A percentile compares a stretch with the other conserved stretches of the same genome.
Evolutionary conservation across 1,139 yeast genomes (phyloP).

Genomic region (Pichia sp.): DNA sequence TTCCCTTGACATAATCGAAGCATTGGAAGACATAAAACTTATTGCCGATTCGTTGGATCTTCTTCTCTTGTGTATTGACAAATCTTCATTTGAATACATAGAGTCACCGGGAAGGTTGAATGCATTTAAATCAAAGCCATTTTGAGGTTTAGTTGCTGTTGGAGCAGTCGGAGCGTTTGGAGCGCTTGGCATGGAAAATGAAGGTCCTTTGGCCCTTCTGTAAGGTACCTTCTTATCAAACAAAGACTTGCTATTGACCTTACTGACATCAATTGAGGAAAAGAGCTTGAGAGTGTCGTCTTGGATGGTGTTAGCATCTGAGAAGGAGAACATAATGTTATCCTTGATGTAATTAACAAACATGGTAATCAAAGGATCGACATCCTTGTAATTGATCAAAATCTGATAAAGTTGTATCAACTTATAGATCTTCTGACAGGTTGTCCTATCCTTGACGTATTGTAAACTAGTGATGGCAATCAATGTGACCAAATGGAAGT

Average conservation of each 20-base stretch:
- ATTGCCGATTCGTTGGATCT: conserved; percentile 23
- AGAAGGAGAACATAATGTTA: conserved; percentile 9
- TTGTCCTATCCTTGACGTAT: conserved; percentile 11
- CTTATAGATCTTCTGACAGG: conserved; percentile 14
- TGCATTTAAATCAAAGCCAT: conserved; percentile 23
- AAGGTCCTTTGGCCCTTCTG: neutral
- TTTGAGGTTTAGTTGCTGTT: neutral
- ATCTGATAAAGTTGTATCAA: conserved; percentile 21
- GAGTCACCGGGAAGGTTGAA: conserved; percentile 20
- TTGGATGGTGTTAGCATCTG: conserved; percentile 11
- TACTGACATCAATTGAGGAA: conserved; percentile 7
- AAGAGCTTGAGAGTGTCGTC: conserved; percentile 21
- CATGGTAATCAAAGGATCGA: conserved; percentile 18
- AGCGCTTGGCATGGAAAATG: neutral
- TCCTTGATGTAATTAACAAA: conserved; percentile 18
- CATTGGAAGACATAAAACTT: conserved; percentile 20
- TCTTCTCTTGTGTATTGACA: conserved; percentile 15
- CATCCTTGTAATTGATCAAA: conserved; percentile 16
- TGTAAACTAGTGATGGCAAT: conserved; percentile 19
- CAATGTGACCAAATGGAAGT: conserved; percentile 23
- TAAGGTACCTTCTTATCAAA: conserved; percentile 17
- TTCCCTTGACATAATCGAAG: conserved; percentile 19
- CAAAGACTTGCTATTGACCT: conserved; percentile 12
- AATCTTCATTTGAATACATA: conserved; percentile 12
- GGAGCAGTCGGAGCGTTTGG: neutral